phyloP scores from a whole-genome alignment of 345 rosid genomes.

The Salix brachista region DNA sequence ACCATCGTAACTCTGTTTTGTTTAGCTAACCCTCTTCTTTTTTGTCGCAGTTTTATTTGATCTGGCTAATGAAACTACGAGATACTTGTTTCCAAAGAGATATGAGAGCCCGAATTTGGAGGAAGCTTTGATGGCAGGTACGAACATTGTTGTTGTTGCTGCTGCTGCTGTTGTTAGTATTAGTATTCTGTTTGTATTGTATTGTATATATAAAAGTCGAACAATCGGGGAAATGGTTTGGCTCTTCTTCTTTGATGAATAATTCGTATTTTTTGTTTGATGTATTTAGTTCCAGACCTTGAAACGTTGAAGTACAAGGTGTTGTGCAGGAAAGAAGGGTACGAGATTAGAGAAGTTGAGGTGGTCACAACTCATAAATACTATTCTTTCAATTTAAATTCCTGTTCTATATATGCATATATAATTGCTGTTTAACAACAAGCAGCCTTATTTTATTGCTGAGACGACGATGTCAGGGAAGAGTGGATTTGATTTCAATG shows the following conservation, averaged over 20 bases:
- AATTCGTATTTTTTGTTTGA: neutral
- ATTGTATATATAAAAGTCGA: neutral
- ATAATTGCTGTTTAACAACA: neutral
- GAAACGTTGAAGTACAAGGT: conserved; percentile 68
- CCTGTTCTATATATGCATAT: neutral
- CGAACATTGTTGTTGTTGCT: neutral
- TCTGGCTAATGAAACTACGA: conserved; percentile 64
- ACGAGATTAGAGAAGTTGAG: conserved; percentile 89
- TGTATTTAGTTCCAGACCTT: conserved; percentile 67
- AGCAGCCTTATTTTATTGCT: conserved; percentile 72
- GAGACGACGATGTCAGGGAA: conserved; percentile 81
- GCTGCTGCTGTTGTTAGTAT: neutral
- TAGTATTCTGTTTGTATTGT: too few species aligned
- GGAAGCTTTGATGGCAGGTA: conserved; percentile 89
- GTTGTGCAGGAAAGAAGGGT: conserved; percentile 45
- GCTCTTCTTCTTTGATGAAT: neutral
- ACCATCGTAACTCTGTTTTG: neutral
- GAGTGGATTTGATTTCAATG: conserved; percentile 67
- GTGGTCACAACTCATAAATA: conserved; percentile 23
- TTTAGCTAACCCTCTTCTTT: neutral
- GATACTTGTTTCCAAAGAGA: conserved; percentile 73
- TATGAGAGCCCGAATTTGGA: conserved; percentile 61
- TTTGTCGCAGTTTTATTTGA: conserved; percentile 55
- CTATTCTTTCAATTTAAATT: neutral
- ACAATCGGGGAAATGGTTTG: neutral